phyloP scores from a whole-genome alignment of 2,329 filamentous ascomycete genomes.

The Leptodontidium sp. region DNA sequence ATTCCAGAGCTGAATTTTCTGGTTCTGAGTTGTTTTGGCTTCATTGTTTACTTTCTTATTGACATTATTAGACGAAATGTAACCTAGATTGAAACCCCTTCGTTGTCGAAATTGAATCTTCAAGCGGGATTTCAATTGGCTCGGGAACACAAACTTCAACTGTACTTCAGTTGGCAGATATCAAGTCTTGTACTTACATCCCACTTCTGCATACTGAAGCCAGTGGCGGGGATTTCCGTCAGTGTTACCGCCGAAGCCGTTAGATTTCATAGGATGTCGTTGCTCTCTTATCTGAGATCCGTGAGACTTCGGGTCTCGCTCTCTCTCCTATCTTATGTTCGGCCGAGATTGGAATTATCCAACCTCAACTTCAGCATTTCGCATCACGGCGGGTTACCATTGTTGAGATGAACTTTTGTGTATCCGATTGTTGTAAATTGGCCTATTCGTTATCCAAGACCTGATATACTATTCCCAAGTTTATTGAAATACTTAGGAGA shows the following conservation, averaged over 20 bases:
- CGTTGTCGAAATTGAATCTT: no score
- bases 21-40: not conserved
- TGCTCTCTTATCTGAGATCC: slow-evolving; percentile 9
- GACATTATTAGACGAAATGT: no score
- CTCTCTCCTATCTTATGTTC: slow-evolving; percentile 5
- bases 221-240: not conserved
- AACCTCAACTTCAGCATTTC: slow-evolving; percentile 18
- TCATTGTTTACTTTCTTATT: not conserved
- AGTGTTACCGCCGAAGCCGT: not conserved
- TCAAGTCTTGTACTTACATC: not conserved
- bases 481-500: not conserved
- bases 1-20: not conserved
- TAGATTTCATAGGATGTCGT: not conserved
- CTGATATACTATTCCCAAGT: not conserved
- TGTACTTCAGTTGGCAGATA: not conserved
- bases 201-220: not conserved
- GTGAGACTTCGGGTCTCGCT: not conserved
- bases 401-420: not conserved
- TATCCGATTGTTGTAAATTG: slow-evolving; percentile 1
- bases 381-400: not conserved
- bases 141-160: no score
- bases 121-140: no score
- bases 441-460: not conserved
- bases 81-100: no score
- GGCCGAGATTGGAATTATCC: slow-evolving; percentile 20